These are phyloP conservation scores for Fraxinus angustifolia DNA, from an alignment of 305 asterid species.

Conservation along the genomic window DNA sequence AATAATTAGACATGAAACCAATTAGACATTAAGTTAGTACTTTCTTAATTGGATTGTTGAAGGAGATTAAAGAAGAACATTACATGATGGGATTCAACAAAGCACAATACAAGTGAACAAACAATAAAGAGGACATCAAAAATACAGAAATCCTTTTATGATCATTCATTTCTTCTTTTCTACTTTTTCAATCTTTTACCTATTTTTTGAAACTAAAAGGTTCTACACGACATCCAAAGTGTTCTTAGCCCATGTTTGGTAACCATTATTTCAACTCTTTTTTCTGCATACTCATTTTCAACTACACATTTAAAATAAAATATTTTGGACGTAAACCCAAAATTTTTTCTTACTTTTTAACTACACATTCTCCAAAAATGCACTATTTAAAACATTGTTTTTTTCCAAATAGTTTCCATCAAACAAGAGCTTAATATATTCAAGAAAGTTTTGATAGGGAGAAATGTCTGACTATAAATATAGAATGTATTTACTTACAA, in stretches of 20 bases:
- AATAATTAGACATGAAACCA: not conserved
- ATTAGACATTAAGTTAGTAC: not conserved
- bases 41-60: not conserved
- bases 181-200: not conserved
- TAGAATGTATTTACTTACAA: constrained; percentile 10
- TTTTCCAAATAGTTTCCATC: not conserved
- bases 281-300: no score
- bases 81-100: not conserved
- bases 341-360: no score
- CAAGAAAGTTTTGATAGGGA: not conserved
- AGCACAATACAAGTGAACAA: not conserved
- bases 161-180: not conserved
- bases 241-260: not conserved
- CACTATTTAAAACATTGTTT: not conserved
- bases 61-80: not conserved
- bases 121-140: not conserved
- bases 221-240: not conserved
- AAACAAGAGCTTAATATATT: no score
- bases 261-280: no score
- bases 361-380: not conserved
- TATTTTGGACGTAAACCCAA: not conserved
- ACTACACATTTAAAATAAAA: not conserved
- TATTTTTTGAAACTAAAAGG: not conserved
- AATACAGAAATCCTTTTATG: not conserved
- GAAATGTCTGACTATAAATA: not conserved